A percentile compares a stretch with the other conserved stretches of the same genome.
Conservation (phyloP, 352 stramenopile species). For the Globisporangium lucens region DNA sequence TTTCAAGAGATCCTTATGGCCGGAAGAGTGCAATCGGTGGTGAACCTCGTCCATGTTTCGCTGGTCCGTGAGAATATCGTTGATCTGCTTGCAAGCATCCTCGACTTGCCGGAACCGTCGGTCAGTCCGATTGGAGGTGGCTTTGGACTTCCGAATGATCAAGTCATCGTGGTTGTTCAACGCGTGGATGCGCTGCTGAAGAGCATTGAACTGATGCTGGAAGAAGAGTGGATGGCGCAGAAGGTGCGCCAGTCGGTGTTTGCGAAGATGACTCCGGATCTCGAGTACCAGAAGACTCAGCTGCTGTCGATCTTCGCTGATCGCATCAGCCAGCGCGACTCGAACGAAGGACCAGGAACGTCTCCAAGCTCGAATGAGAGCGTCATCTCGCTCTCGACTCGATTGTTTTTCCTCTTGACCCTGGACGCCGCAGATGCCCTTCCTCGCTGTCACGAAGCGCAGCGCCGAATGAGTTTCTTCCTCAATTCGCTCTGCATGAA, state of each 20-base stretch:
- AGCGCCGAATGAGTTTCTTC: constrained; percentile 89
- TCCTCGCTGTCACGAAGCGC: constrained; percentile 79
- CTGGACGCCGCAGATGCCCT: constrained; percentile 80
- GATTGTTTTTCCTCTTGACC: constrained; percentile 82
- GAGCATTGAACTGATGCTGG: constrained; percentile 81
- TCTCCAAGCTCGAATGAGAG: constrained; percentile 79
- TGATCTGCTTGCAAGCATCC: constrained; percentile 77
- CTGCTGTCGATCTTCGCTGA: constrained; percentile 74
- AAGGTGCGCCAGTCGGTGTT: constrained; percentile 79
- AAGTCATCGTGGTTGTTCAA: constrained; percentile 75
- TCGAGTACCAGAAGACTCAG: constrained; percentile 78
- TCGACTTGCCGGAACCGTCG: constrained; percentile 78
- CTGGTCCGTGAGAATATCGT: constrained; percentile 82
- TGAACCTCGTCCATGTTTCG: constrained; percentile 74
- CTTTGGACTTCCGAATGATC: constrained; percentile 68
- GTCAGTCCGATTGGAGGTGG: constrained; percentile 47
- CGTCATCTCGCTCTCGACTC: constrained; percentile 71
- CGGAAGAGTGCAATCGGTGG: constrained; percentile 41
- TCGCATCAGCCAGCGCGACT: constrained; percentile 55
- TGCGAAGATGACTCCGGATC: constrained; percentile 69
- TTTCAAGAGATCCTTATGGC: constrained; percentile 66
- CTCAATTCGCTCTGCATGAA: constrained; percentile 87
- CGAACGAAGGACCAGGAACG: constrained; percentile 34
- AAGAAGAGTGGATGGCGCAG: constrained; percentile 86
- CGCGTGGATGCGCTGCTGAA: constrained; percentile 75